phyloP scores from a whole-genome alignment of 2,329 filamentous ascomycete genomes.

The Neonectria sp. region DNA sequence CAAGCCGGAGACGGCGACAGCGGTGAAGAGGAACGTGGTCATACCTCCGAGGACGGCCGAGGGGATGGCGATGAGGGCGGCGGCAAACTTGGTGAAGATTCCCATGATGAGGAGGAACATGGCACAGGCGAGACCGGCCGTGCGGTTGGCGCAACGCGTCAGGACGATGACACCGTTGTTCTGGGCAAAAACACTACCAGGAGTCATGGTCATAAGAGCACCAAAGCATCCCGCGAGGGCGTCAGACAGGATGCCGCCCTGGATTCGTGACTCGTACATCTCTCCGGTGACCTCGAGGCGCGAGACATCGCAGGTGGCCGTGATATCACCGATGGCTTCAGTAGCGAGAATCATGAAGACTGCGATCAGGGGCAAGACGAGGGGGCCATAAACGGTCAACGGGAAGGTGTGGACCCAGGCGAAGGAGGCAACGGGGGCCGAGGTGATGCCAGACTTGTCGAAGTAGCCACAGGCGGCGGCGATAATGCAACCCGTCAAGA shows the following conservation, averaged over 20 bases:
- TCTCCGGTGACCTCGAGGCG: constrained; percentile 80
- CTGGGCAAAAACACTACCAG: constrained; percentile 86
- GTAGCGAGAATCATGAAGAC: constrained; percentile 82
- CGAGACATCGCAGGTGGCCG: constrained; percentile 86
- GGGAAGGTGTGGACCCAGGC: constrained; percentile 86
- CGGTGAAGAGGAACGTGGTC: constrained; percentile 85
- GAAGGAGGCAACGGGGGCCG: constrained; percentile 80
- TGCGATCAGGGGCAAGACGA: constrained; percentile 80
- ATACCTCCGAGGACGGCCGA: constrained; percentile 76
- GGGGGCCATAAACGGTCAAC: constrained; percentile 78
- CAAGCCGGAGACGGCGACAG: constrained; percentile 84
- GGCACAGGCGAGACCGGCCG: constrained; percentile 83
- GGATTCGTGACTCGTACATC: constrained; percentile 82
- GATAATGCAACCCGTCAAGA: constrained; percentile 83
- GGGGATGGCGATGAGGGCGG: constrained; percentile 83
- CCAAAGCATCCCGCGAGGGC: constrained; percentile 83
- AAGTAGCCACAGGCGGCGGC: constrained; percentile 86
- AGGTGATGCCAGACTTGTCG: constrained; percentile 78
- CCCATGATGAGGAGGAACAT: constrained; percentile 86
- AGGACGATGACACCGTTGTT: constrained; percentile 90
- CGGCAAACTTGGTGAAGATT: constrained; percentile 87
- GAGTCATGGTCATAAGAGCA: constrained; percentile 83
- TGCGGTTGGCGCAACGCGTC: constrained; percentile 85
- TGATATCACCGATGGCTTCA: constrained; percentile 86
- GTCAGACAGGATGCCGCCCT: constrained; percentile 84